phyloP scores from a whole-genome alignment of 805 yeast species.

The Priceomyces fermenticarens region DNA sequence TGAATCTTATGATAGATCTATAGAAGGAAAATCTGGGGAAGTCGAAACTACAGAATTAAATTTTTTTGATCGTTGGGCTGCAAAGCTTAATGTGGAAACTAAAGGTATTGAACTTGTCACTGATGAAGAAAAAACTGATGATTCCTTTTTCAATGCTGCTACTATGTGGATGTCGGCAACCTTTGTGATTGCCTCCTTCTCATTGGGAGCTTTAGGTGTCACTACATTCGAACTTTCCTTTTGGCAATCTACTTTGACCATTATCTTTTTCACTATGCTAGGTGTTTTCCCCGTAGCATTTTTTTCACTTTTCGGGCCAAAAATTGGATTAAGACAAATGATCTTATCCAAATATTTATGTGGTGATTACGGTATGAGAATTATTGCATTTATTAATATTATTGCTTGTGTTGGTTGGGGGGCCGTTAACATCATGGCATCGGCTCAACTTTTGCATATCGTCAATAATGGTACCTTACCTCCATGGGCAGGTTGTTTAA shows the following conservation, averaged over 20 bases:
- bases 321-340: slow-evolving; percentile 86
- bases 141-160: slow-evolving; percentile 65
- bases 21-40: slow-evolving; percentile 12
- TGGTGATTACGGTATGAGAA: slow-evolving; percentile 73
- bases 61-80: slow-evolving; percentile 30
- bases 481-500: slow-evolving; percentile 87
- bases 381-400: slow-evolving; percentile 73
- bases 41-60: slow-evolving; percentile 21
- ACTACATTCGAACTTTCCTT: slow-evolving; percentile 66
- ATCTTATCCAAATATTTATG: slow-evolving; percentile 71
- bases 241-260: slow-evolving; percentile 64
- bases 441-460: slow-evolving; percentile 78
- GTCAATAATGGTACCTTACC: slow-evolving; percentile 70
- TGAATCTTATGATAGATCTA: slow-evolving; percentile 4
- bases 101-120: slow-evolving; percentile 81
- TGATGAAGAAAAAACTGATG: slow-evolving; percentile 73
- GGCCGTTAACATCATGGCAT: slow-evolving; percentile 85
- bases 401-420: slow-evolving; percentile 95
- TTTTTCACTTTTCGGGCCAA: slow-evolving; percentile 79
- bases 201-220: slow-evolving; percentile 66
- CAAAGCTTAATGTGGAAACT: slow-evolving; percentile 39
- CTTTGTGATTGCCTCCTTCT: slow-evolving; percentile 77
- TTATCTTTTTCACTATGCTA: slow-evolving; percentile 68
- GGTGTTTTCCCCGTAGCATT: slow-evolving; percentile 82
- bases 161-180: slow-evolving; percentile 92